phyloP scores from a whole-genome alignment of 345 rosid species.

The Anacardium occidentale region DNA sequence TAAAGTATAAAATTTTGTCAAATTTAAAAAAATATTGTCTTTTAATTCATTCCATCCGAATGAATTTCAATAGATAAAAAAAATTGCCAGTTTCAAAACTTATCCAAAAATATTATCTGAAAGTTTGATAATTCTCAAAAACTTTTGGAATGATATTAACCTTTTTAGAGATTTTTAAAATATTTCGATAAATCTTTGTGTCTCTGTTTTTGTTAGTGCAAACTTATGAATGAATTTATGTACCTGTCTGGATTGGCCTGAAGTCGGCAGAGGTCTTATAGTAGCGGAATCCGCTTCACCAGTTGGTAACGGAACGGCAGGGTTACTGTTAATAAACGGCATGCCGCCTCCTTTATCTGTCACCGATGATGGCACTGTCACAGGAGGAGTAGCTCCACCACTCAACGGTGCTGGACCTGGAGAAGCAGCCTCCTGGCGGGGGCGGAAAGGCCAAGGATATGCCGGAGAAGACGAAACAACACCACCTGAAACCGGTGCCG shows the following conservation, averaged over 20 bases:
- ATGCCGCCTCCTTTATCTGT: constrained; percentile 70
- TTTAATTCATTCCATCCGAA: no score
- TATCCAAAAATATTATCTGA: no score
- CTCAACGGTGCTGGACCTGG: constrained; percentile 57
- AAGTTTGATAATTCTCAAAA: no score
- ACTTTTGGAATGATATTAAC: no score
- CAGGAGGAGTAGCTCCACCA: constrained; percentile 35
- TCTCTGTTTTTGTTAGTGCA: no score
- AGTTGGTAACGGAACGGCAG: constrained; percentile 96
- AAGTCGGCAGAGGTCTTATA: constrained; percentile 66
- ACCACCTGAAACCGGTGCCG: constrained; percentile 65
- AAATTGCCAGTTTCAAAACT: no score
- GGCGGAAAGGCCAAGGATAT: constrained; percentile 83
- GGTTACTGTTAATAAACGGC: constrained; percentile 88
- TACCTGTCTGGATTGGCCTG: constrained; percentile 46
- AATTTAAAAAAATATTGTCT: no score
- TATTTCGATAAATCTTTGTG: no score
- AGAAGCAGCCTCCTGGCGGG: constrained; percentile 48
- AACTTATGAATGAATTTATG: not conserved
- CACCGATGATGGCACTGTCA: constrained; percentile 34
- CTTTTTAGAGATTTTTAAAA: no score
- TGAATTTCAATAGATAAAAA: no score
- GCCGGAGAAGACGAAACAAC: constrained; percentile 62
- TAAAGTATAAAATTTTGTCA: no score
- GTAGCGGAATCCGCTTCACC: constrained; percentile 93